Evolutionary conservation across 805 yeast genomes (phyloP).

Genomic region (Clavispora santaluciae): DNA sequence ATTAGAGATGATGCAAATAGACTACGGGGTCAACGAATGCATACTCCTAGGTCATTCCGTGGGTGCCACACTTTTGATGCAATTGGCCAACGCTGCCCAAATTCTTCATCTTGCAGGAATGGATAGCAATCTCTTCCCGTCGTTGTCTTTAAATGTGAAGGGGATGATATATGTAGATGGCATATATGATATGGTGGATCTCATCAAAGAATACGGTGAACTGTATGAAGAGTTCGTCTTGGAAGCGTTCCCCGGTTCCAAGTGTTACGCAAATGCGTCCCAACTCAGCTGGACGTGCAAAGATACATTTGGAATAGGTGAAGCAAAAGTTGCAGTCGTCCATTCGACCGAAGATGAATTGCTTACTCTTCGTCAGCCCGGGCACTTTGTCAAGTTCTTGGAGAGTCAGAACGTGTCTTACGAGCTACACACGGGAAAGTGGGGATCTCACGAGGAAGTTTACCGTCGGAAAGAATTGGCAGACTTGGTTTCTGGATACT

Average conservation of each 20-base stretch:
- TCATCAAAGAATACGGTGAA: conserved; percentile 57
- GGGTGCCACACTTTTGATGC: conserved; percentile 66
- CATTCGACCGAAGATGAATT: conserved; percentile 71
- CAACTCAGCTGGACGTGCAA: conserved; percentile 17
- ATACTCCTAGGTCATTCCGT: conserved; percentile 69
- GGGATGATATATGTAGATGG: conserved; percentile 56
- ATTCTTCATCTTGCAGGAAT: conserved; percentile 9
- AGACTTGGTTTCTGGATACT: conserved; percentile 3
- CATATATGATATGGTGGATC: conserved; percentile 49
- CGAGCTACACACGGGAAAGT: conserved; percentile 22
- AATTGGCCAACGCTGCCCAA: conserved; percentile 33
- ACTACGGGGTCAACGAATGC: conserved; percentile 16
- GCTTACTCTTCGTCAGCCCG: conserved; percentile 47
- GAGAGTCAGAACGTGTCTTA: conserved; percentile 9
- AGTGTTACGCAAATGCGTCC: conserved; percentile 20
- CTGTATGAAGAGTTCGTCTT: conserved; percentile 50
- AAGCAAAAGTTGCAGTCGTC: conserved; percentile 29
- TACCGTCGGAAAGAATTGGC: conserved; percentile 41
- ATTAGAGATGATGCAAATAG: conserved; percentile 24
- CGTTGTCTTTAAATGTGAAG: conserved; percentile 1
- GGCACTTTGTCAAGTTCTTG: conserved; percentile 33
- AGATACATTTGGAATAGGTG: not conserved
- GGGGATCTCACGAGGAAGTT: conserved; percentile 67
- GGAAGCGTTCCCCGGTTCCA: conserved; percentile 45
- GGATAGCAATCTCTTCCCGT: not conserved